Conservation (phyloP, 306 rosid species). For the Rosa multiflora region DNA sequence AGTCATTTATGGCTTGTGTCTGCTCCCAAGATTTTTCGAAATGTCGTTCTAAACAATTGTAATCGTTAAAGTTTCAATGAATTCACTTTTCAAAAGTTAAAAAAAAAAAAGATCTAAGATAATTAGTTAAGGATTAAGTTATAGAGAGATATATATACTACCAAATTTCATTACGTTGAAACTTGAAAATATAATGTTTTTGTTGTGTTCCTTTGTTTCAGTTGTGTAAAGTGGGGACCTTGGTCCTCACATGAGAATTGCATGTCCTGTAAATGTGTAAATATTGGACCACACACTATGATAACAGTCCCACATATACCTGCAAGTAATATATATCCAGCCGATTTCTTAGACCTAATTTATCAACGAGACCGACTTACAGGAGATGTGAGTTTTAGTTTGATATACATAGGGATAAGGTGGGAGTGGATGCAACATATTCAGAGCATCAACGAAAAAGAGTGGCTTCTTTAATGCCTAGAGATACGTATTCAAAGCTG, state of each 20-base stretch:
- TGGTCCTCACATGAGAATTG: slow-evolving; percentile 8
- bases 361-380: background rate
- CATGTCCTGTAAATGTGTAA: slow-evolving; percentile 12
- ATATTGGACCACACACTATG: slow-evolving; percentile 12
- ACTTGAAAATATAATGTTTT: background rate
- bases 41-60: too few relatives aligned
- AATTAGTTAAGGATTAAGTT: too few relatives aligned
- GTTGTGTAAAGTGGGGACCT: slow-evolving; percentile 27
- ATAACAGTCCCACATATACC: slow-evolving; percentile 3
- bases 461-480: background rate
- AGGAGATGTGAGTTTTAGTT: background rate
- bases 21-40: too few relatives aligned
- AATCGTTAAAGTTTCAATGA: too few relatives aligned
- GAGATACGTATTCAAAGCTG: background rate
- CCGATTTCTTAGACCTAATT: slow-evolving; percentile 34
- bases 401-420: background rate
- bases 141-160: too few relatives aligned
- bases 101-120: too few relatives aligned
- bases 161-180: background rate
- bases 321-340: slow-evolving; percentile 18
- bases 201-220: background rate
- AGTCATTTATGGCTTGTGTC: too few relatives aligned
- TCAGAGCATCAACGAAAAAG: background rate
- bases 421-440: slow-evolving; percentile 1
- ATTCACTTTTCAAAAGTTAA: too few relatives aligned